A percentile compares a stretch with the other conserved stretches of the same genome.
Evolutionary conservation across 2,329 filamentous ascomycete genomes (phyloP).

Genomic region (Dactylellina leptospora): DNA sequence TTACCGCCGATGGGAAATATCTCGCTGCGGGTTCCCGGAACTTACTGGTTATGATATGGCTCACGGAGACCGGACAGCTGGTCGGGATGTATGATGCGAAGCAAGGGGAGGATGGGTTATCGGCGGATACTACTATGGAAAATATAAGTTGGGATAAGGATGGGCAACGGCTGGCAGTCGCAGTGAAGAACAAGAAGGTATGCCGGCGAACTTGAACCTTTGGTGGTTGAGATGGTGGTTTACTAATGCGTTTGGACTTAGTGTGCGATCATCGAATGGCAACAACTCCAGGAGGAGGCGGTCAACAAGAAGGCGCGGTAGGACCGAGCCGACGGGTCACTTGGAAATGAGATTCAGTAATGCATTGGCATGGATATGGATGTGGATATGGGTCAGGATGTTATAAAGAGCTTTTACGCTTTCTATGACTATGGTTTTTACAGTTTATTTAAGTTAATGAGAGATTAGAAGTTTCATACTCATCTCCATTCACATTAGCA

Average conservation of each 20-base stretch:
- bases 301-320: conserved; percentile 40
- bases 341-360: not conserved
- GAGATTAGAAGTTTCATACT: too few relatives aligned
- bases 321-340: not conserved
- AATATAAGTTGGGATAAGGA: conserved; percentile 49
- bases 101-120: conserved; percentile 29
- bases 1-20: conserved; percentile 47
- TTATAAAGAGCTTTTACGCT: too few relatives aligned
- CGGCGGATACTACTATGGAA: conserved; percentile 43
- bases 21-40: conserved; percentile 40
- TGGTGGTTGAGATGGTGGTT: not conserved
- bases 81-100: conserved; percentile 49
- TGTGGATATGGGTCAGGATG: too few relatives aligned
- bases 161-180: conserved; percentile 29
- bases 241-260: conserved; percentile 4
- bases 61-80: conserved; percentile 43
- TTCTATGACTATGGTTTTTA: too few relatives aligned
- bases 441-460: too few relatives aligned
- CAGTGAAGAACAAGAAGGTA: conserved; percentile 43
- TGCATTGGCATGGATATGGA: conserved; percentile 5
- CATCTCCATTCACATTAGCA: not conserved
- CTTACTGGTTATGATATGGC: conserved; percentile 50
- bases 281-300: conserved; percentile 37
- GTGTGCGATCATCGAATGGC: conserved; percentile 50
- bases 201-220: not conserved